Base-by-base conservation (phyloP, 805 yeast species). In the Metschnikowia corniflorae region DNA sequence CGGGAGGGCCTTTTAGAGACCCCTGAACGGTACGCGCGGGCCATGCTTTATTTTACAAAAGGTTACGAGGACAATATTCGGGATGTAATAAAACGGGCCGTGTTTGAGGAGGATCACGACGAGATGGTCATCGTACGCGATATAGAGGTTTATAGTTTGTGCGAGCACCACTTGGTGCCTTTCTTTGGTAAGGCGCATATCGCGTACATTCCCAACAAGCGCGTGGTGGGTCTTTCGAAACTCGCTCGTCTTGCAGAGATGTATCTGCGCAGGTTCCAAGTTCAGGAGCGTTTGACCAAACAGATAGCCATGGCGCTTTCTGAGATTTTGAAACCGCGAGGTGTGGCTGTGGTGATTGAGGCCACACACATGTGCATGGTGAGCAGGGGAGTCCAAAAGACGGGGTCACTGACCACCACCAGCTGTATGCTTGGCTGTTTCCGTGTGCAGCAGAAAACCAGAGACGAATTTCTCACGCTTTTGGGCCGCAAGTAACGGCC, bases 331-430 rank as follows among this genome's bases (percentile, higher is more conserved):
- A 82, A 84, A 54, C 98, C 98, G 13, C 76, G 89, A 54, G 98
- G 98, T 44, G 98, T 93, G 7, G 98, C 97, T 1, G 98, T 93
- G 26, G 97, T 93, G 18, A 88, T 93, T 54, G 98, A 93, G 63
- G 97, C 97, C 14, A 78, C 91, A 2, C 98, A 93, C 59, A 93
- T 93, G 98, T 93, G 98, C 62, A 93, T 93, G 98, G 97, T 91
- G 18, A 86, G 95, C 60, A 77, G 98, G 57, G 98, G 98, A 39
- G 86, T 93, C 18, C 97, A 93, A 61, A 93, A 93, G 63, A 79
- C 96, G 0, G 97, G 97, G 1, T 84, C 95, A 14, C 75, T 85
- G 14, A 93, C 98, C 2, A 80, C 88, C 22, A 93, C 98, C 14
- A 86, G 96, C 54, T 91, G 97, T 57, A 91, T 93, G 97, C 73